A percentile compares a stretch with the other conserved stretches of the same genome.
Evolutionary conservation across 495 filamentous ascomycete genomes (phyloP).

Genomic region (Immersiella caudata): DNA sequence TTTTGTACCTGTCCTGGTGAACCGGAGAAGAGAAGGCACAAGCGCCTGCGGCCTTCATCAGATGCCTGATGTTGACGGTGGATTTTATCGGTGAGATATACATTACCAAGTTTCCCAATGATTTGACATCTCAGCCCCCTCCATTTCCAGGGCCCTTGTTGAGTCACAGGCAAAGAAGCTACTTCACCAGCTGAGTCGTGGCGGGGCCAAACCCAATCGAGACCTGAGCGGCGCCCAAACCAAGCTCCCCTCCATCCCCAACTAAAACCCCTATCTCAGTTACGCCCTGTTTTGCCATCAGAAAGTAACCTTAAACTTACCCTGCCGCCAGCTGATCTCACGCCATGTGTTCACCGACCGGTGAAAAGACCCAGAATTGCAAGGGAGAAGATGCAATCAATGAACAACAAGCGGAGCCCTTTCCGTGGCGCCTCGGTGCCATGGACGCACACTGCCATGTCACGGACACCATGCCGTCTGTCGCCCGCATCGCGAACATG

Average conservation of each 20-base stretch:
- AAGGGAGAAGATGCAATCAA: not conserved
- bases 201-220: not conserved
- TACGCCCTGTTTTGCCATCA: not conserved
- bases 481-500: slow-evolving; percentile 72
- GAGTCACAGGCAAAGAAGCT: too few species aligned
- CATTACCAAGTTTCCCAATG: too few species aligned
- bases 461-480: slow-evolving; percentile 87
- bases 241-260: not conserved
- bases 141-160: too few species aligned
- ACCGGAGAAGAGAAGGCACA: too few species aligned
- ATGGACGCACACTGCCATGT: slow-evolving; percentile 97
- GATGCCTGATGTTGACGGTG: too few species aligned
- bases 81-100: too few species aligned
- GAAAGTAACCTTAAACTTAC: not conserved
- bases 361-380: not conserved
- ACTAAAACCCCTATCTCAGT: not conserved
- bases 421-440: slow-evolving; percentile 86
- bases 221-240: not conserved
- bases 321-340: not conserved
- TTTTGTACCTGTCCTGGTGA: too few species aligned
- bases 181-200: too few species aligned
- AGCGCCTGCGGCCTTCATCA: too few species aligned
- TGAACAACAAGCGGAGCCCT: slow-evolving; percentile 32
- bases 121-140: too few species aligned
- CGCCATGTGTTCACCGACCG: slow-evolving; percentile 27